A percentile compares a stretch with the other conserved stretches of the same genome.
Evolutionary conservation across 805 yeast species (phyloP).

Genomic region (Saturnispora kantuleensis): DNA sequence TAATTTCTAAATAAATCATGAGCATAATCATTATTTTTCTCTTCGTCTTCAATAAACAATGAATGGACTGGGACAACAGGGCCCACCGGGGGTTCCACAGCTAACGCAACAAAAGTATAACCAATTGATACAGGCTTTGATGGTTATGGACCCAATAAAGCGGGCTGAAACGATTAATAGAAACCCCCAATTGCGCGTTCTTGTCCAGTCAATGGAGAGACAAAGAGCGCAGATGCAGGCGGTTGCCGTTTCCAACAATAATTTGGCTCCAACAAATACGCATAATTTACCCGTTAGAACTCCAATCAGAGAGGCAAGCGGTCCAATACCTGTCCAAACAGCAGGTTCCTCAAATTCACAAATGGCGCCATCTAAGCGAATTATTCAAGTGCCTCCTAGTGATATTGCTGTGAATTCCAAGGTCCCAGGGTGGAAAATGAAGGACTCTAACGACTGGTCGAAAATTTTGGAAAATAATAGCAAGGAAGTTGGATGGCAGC

Average conservation of each 20-base stretch:
- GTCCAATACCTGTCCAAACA: too few species aligned
- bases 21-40: not conserved
- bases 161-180: constrained; percentile 24
- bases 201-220: constrained; percentile 27
- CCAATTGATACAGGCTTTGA: constrained; percentile 25
- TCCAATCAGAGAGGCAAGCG: too few species aligned
- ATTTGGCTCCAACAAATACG: too few species aligned
- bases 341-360: too few species aligned
- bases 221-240: constrained; percentile 15
- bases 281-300: too few species aligned
- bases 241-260: constrained; percentile 9
- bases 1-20: not conserved
- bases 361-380: not conserved
- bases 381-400: constrained; percentile 2
- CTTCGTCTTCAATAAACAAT: too few species aligned
- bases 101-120: constrained; percentile 20
- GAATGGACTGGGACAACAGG: not conserved
- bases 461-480: not conserved
- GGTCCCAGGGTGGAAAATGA: constrained; percentile 1
- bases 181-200: constrained; percentile 27
- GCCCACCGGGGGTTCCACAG: not conserved
- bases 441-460: constrained; percentile 9
- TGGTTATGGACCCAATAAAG: constrained; percentile 29
- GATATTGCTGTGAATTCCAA: not conserved
- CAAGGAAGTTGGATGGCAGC: constrained; percentile 12